Conservation (phyloP, 441 rosid genomes). For the Dalechampia spathulata region DNA sequence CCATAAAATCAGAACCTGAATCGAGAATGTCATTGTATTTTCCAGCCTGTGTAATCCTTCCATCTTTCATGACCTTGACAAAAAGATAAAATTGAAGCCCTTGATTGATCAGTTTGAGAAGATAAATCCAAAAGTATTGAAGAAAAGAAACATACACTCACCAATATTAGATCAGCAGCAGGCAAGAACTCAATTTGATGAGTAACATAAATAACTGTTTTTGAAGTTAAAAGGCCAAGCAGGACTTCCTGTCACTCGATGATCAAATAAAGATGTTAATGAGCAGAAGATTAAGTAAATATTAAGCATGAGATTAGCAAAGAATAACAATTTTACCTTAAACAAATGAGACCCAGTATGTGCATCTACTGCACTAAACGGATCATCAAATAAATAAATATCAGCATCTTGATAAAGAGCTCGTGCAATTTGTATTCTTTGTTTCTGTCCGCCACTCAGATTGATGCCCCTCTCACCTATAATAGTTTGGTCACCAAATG, state of each 20-base stretch:
- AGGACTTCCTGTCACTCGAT: constrained; percentile 40
- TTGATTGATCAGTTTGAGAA: constrained; percentile 3
- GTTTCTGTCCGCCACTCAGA: constrained; percentile 93
- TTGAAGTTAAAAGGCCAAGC: constrained; percentile 39
- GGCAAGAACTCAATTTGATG: constrained; percentile 68
- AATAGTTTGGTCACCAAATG: constrained; percentile 75
- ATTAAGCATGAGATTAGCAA: background rate
- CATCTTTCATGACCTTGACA: constrained; percentile 82
- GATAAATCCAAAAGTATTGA: background rate
- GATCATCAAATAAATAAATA: constrained; percentile 78
- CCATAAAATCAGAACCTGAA: constrained; percentile 74
- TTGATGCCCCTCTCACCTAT: constrained; percentile 89
- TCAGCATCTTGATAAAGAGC: constrained; percentile 81
- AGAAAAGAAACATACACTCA: constrained; percentile 17
- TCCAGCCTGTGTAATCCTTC: constrained; percentile 79
- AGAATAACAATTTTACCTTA: constrained; percentile 32
- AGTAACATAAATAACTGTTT: constrained; percentile 58
- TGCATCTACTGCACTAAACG: constrained; percentile 91
- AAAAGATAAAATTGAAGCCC: constrained; percentile 4
- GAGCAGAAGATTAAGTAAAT: too few relatives aligned
- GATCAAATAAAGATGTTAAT: background rate
- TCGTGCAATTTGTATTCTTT: constrained; percentile 78
- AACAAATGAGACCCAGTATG: constrained; percentile 86
- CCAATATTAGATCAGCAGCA: constrained; percentile 60
- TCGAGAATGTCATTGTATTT: constrained; percentile 63